Evolutionary conservation across 2,329 filamentous ascomycete genomes (phyloP).

Genomic region (Fusarium sulawesiense): DNA sequence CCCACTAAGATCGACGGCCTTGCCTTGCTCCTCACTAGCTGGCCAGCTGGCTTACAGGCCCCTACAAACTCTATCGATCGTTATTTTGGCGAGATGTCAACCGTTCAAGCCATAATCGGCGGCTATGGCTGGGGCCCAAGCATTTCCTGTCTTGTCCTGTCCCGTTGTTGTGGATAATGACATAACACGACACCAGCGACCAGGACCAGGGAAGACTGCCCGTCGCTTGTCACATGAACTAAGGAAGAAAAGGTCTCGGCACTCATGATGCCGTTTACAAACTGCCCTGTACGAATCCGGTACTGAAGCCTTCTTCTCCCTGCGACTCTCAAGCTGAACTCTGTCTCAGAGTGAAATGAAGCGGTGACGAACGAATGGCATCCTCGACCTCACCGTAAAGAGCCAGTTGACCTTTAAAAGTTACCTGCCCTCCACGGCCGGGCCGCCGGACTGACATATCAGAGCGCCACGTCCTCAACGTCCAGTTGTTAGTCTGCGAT

Average conservation of each 20-base stretch:
- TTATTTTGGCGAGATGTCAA: constrained; percentile 3
- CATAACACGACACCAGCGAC: not conserved
- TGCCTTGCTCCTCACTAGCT: constrained; percentile 5
- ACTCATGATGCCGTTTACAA: constrained; percentile 7
- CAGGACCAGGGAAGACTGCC: not conserved
- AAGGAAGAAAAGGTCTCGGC: constrained; percentile 8
- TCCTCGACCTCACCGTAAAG: not conserved
- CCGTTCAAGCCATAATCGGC: constrained; percentile 5
- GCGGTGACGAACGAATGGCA: constrained; percentile 5
- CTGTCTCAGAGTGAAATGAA: constrained; percentile 8
- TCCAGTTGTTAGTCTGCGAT: constrained; percentile 27
- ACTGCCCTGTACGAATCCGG: not conserved
- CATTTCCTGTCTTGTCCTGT: constrained; percentile 5
- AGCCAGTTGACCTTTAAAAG: constrained; percentile 9
- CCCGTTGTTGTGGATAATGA: constrained; percentile 12
- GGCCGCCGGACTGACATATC: constrained; percentile 13
- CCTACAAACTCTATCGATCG: constrained; percentile 19
- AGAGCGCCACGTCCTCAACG: constrained; percentile 31
- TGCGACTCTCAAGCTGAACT: not conserved
- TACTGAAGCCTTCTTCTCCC: constrained; percentile 1
- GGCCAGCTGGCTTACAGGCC: not conserved
- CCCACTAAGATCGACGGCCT: constrained; percentile 23
- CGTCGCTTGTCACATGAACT: constrained; percentile 1
- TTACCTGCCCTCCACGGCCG: constrained; percentile 19
- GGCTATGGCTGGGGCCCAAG: not conserved